A percentile compares a stretch with the other conserved stretches of the same genome.
These are phyloP conservation scores for Triangularia verruculosa DNA, from an alignment of 2,329 filamentous ascomycete species.

Conservation along the genomic window DNA sequence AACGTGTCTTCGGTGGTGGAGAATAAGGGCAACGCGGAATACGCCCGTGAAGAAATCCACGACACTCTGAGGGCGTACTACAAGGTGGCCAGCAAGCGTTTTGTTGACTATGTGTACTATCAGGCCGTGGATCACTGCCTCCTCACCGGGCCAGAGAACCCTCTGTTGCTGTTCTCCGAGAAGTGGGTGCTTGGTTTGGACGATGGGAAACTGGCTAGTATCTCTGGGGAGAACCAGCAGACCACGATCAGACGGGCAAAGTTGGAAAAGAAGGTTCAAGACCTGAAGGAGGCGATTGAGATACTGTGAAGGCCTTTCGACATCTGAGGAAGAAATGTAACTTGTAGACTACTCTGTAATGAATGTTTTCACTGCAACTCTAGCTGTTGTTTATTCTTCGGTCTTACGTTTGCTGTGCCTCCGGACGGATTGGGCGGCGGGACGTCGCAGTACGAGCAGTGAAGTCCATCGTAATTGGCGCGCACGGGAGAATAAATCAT, in stretches of 20 bases:
- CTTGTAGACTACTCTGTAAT: neutral
- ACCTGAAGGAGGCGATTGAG: neutral
- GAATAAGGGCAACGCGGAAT: slow-evolving; percentile 24
- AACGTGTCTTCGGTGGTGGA: neutral
- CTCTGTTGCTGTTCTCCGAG: slow-evolving; percentile 34
- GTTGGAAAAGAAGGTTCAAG: neutral
- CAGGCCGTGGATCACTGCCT: slow-evolving; percentile 57
- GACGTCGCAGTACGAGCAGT: slow-evolving; percentile 33
- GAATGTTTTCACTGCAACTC: too few relatives aligned
- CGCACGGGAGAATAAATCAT: slow-evolving; percentile 44
- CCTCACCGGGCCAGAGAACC: slow-evolving; percentile 44
- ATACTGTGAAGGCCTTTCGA: neutral
- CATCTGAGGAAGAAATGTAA: neutral
- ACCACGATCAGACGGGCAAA: neutral
- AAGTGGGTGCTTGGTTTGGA: slow-evolving; percentile 51
- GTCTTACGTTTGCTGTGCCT: too few relatives aligned
- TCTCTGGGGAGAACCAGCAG: neutral
- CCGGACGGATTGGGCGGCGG: slow-evolving; percentile 28
- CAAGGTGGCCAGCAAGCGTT: slow-evolving; percentile 56
- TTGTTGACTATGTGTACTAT: slow-evolving; percentile 60
- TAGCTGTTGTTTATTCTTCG: too few relatives aligned
- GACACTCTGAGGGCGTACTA: slow-evolving; percentile 62
- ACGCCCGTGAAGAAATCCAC: slow-evolving; percentile 49
- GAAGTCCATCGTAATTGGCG: slow-evolving; percentile 42
- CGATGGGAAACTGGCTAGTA: slow-evolving; percentile 44